A percentile compares a stretch with the other conserved stretches of the same genome.
phyloP scores from a whole-genome alignment of 2,329 filamentous ascomycete genomes.

The Colletotrichum sidae region DNA sequence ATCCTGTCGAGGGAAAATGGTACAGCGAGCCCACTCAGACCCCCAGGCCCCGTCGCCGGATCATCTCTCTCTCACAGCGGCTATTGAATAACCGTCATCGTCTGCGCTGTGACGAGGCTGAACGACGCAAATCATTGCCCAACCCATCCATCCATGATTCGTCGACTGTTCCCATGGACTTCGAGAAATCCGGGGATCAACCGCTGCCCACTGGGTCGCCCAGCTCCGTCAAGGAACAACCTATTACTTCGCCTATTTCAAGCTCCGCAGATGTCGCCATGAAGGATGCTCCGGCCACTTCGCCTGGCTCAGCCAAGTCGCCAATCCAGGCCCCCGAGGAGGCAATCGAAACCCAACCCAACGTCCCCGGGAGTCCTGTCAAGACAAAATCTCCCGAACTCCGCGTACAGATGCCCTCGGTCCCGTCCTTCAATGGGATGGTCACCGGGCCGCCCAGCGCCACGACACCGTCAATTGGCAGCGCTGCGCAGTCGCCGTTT shows the following conservation, averaged over 20 bases:
- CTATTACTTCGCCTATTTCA: slow-evolving; percentile 15
- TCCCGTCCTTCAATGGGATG: slow-evolving; percentile 61
- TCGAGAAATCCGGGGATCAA: slow-evolving; percentile 52
- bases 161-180: slow-evolving; percentile 52
- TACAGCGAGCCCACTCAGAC: slow-evolving; percentile 54
- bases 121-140: slow-evolving; percentile 45
- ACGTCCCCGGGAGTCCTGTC: slow-evolving; percentile 33
- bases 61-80: slow-evolving; percentile 66
- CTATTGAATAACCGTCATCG: slow-evolving; percentile 62
- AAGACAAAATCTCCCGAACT: slow-evolving; percentile 53
- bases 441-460: slow-evolving; percentile 48
- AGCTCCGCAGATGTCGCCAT: slow-evolving; percentile 42
- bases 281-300: slow-evolving; percentile 46
- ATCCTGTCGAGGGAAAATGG: slow-evolving; percentile 65
- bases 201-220: slow-evolving; percentile 38
- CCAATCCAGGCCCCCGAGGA: slow-evolving; percentile 3
- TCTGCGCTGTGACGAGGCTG: slow-evolving; percentile 53
- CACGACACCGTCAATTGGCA: slow-evolving; percentile 61
- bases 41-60: slow-evolving; percentile 56
- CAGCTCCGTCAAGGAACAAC: slow-evolving; percentile 31
- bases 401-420: slow-evolving; percentile 67
- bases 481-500: slow-evolving; percentile 63
- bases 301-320: slow-evolving; percentile 40
- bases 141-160: slow-evolving; percentile 44
- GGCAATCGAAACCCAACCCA: slow-evolving; percentile 13